Evolutionary conservation across 164 flowering plant genomes (phyloP).

Genomic region (Tetrastigma voinierianum): DNA sequence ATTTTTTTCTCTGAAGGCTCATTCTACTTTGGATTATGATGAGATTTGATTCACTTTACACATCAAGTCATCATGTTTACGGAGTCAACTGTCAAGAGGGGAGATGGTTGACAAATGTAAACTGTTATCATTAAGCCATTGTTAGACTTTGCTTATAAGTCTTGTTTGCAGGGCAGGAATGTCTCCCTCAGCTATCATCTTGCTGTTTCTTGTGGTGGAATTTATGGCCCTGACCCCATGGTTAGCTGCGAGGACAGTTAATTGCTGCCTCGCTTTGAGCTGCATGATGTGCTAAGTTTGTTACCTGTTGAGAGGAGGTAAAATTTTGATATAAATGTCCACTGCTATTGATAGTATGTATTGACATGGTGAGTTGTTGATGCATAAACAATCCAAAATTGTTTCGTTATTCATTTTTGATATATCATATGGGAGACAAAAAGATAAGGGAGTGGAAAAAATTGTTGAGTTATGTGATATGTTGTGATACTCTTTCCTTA

Average conservation of each 20-base stretch:
- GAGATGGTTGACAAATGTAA: too few species aligned
- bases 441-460: neutral
- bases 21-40: too few species aligned
- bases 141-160: conserved; percentile 1
- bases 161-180: conserved; percentile 79
- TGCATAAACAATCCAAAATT: neutral
- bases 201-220: conserved; percentile 97
- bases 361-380: neutral
- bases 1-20: neutral
- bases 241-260: conserved; percentile 98
- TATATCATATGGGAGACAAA: conserved; percentile 6
- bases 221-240: conserved; percentile 97
- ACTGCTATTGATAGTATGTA: neutral
- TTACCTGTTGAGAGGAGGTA: conserved; percentile 97
- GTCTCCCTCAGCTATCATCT: conserved; percentile 91
- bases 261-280: conserved; percentile 97
- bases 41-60: too few species aligned
- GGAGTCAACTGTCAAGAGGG: too few species aligned
- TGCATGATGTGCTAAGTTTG: conserved; percentile 90
- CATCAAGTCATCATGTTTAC: too few species aligned
- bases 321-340: neutral
- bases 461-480: conserved; percentile 3
- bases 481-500: neutral
- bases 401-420: neutral
- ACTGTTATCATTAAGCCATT: too few species aligned